These are phyloP conservation scores for Secale cereale DNA, from an alignment of 176 grass and related monocot genomes.

Conservation along the genomic window DNA sequence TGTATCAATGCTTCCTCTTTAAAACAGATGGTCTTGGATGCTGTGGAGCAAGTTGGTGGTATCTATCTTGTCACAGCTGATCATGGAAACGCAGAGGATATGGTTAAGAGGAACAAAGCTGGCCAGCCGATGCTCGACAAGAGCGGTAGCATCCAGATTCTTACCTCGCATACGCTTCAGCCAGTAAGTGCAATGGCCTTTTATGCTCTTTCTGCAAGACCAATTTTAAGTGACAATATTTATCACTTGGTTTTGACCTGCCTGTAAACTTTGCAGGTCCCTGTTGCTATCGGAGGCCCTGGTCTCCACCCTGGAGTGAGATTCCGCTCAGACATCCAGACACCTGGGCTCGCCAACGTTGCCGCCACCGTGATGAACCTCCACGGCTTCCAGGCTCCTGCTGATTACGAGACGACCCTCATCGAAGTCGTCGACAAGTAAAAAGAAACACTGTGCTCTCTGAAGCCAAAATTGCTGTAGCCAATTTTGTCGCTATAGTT, in stretches of 20 bases:
- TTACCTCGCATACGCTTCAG: constrained; percentile 95
- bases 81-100: constrained; percentile 98
- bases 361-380: constrained; percentile 95
- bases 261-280: constrained; percentile 61
- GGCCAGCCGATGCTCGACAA: constrained; percentile 69
- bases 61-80: constrained; percentile 96
- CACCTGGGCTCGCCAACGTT: constrained; percentile 80
- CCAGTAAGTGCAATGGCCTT: constrained; percentile 52
- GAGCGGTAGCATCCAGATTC: constrained; percentile 77
- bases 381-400: constrained; percentile 78
- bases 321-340: constrained; percentile 63
- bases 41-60: constrained; percentile 82
- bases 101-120: constrained; percentile 95
- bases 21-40: constrained; percentile 86
- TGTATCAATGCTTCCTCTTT: neutral
- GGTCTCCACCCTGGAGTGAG: constrained; percentile 68
- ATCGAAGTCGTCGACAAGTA: constrained; percentile 73
- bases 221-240: neutral
- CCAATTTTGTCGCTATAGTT: constrained; percentile 50
- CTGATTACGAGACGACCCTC: constrained; percentile 80
- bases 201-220: neutral
- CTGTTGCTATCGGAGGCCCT: constrained; percentile 91
- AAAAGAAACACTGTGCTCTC: neutral
- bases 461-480: constrained; percentile 6
- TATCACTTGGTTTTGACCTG: constrained; percentile 2